phyloP scores from a whole-genome alignment of 2,329 filamentous ascomycete species.

The Podosphaera aphanis region DNA sequence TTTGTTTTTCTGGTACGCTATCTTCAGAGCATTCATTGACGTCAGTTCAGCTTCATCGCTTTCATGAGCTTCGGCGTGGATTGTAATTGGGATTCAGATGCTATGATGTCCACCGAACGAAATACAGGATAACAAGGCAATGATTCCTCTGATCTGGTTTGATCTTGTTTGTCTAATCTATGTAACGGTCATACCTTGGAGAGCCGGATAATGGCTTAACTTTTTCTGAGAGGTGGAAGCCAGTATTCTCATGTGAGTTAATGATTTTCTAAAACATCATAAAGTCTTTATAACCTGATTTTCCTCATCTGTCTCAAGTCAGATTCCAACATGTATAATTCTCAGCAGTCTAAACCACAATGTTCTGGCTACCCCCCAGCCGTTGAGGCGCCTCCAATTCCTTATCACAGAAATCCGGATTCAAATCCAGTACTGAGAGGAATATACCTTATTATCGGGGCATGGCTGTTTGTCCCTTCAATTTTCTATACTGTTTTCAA shows the following conservation, averaged over 20 bases:
- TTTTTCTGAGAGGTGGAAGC: neutral
- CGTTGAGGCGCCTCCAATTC: conserved; percentile 13
- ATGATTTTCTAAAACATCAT: neutral
- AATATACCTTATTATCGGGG: conserved; percentile 33
- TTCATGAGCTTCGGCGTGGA: neutral
- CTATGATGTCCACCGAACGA: neutral
- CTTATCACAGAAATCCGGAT: conserved; percentile 25
- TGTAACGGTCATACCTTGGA: neutral
- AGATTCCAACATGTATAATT: neutral
- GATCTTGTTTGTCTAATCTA: neutral
- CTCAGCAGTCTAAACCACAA: conserved; percentile 1
- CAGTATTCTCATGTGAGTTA: neutral
- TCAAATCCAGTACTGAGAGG: conserved; percentile 51
- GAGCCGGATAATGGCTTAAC: neutral
- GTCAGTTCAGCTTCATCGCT: neutral
- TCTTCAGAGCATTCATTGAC: neutral
- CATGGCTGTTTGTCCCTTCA: conserved; percentile 30
- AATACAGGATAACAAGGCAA: neutral
- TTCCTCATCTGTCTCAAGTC: neutral
- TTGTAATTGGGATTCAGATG: neutral
- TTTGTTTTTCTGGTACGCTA: neutral
- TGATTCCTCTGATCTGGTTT: neutral
- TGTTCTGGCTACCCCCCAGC: conserved; percentile 13
- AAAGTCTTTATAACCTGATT: neutral
- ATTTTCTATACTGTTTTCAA: conserved; percentile 3